phyloP scores from a whole-genome alignment of 148 eudicot genomes.

The Rhododendron vialii region DNA sequence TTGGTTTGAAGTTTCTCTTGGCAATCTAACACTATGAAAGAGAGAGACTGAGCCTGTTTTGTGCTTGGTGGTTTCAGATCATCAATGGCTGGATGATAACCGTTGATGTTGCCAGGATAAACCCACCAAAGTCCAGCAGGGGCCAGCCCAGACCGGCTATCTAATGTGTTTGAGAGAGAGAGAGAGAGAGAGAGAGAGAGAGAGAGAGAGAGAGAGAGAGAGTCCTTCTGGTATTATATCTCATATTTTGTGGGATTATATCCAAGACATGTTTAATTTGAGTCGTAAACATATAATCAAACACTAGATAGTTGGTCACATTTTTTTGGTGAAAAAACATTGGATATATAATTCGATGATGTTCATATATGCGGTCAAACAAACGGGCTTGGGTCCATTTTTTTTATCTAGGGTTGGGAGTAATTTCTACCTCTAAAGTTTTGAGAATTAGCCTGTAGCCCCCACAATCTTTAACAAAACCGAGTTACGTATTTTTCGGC shows the following conservation, averaged over 20 bases:
- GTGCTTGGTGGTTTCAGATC: constrained; percentile 44
- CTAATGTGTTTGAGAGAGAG: background rate
- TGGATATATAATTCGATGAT: background rate
- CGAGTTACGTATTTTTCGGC: too few relatives aligned
- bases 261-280: background rate
- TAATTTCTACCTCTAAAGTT: too few relatives aligned
- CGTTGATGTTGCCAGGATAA: constrained; percentile 73
- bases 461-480: too few relatives aligned
- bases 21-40: background rate
- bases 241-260: background rate
- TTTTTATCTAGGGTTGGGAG: too few relatives aligned
- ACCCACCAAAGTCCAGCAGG: constrained; percentile 44
- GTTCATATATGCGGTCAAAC: too few relatives aligned
- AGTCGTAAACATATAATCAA: background rate
- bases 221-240: background rate
- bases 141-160: constrained; percentile 31
- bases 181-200: background rate
- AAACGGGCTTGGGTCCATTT: too few relatives aligned
- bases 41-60: background rate
- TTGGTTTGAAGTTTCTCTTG: background rate
- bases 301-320: background rate
- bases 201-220: background rate
- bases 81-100: constrained; percentile 95
- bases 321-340: too few relatives aligned
- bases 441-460: too few relatives aligned